phyloP scores from a whole-genome alignment of 1,139 yeast species.

The Tardiomyces blankii region DNA sequence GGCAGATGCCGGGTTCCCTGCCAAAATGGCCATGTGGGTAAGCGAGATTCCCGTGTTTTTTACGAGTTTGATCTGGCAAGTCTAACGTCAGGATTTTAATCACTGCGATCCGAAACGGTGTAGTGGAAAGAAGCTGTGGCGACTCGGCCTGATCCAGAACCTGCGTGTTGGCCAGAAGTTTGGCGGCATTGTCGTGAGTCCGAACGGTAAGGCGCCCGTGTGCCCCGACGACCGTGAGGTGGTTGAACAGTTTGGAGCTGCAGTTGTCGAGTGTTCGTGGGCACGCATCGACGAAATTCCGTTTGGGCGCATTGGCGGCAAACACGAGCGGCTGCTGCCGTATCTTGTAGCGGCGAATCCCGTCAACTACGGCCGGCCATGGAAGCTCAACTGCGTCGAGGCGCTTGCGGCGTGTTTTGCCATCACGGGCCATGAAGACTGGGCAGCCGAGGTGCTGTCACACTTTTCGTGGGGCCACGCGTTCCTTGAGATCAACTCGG shows the following conservation, averaged over 20 bases:
- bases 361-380: slow-evolving; percentile 93
- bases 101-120: slow-evolving; percentile 99
- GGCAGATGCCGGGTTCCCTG: slow-evolving; percentile 19
- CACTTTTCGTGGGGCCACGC: slow-evolving; percentile 92
- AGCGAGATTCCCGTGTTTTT: slow-evolving; percentile 8
- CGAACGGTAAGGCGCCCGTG: slow-evolving; percentile 83
- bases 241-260: slow-evolving; percentile 77
- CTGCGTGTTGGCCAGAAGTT: slow-evolving; percentile 86
- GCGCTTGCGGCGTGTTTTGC: slow-evolving; percentile 97
- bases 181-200: slow-evolving; percentile 83
- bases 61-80: no score
- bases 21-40: slow-evolving; percentile 34
- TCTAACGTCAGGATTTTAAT: slow-evolving; percentile 53
- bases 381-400: slow-evolving; percentile 94
- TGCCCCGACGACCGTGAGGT: slow-evolving; percentile 78
- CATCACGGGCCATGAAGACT: slow-evolving; percentile 80
- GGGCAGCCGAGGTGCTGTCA: slow-evolving; percentile 69
- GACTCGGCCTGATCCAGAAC: slow-evolving; percentile 72
- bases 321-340: slow-evolving; percentile 76
- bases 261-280: slow-evolving; percentile 99
- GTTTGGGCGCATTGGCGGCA: slow-evolving; percentile 83
- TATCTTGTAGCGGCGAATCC: slow-evolving; percentile 94
- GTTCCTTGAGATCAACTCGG: slow-evolving; percentile 73
- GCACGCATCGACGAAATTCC: slow-evolving; percentile 95
- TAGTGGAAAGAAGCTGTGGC: slow-evolving; percentile 86